Conservation (phyloP, 768 basidiomycete genomes). For the Chalciporus sphaerocephalus region DNA sequence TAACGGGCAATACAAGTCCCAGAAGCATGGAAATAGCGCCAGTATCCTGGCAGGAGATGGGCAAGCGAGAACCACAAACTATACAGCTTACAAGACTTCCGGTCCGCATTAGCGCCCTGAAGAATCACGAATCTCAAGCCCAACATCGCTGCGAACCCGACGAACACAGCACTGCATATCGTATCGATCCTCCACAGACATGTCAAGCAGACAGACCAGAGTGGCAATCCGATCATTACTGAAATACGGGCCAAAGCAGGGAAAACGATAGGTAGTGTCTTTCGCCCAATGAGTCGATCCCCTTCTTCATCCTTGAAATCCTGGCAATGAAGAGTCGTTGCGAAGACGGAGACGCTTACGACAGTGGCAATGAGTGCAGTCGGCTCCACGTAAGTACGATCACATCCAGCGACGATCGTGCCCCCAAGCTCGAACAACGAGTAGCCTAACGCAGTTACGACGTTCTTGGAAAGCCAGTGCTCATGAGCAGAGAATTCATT, state of each 20-base stretch:
- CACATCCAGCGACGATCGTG: constrained; percentile 31
- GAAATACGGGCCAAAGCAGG: constrained; percentile 30
- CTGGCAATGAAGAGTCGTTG: constrained; percentile 34
- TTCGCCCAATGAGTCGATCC: constrained; percentile 36
- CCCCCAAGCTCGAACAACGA: constrained; percentile 37
- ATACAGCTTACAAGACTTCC: constrained; percentile 28
- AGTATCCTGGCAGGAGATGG: constrained; percentile 30
- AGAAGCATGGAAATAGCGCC: constrained; percentile 23
- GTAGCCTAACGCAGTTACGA: constrained; percentile 35
- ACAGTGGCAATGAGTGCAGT: constrained; percentile 27
- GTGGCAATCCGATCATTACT: constrained; percentile 25
- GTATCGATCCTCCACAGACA: constrained; percentile 26
- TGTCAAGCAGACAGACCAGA: constrained; percentile 29
- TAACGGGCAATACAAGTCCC: constrained; percentile 8
- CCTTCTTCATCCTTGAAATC: constrained; percentile 42
- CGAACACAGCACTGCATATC: constrained; percentile 24
- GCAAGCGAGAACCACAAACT: constrained; percentile 33
- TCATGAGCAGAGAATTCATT: constrained; percentile 32
- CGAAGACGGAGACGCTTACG: constrained; percentile 31
- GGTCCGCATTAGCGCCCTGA: constrained; percentile 20
- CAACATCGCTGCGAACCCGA: constrained; percentile 23
- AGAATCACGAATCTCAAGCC: constrained; percentile 27
- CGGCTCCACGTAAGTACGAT: constrained; percentile 22
- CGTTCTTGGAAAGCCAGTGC: constrained; percentile 35
- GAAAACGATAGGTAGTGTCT: constrained; percentile 42